phyloP scores from a whole-genome alignment of 2,329 filamentous ascomycete genomes.

The Ceratocystis colombiana region DNA sequence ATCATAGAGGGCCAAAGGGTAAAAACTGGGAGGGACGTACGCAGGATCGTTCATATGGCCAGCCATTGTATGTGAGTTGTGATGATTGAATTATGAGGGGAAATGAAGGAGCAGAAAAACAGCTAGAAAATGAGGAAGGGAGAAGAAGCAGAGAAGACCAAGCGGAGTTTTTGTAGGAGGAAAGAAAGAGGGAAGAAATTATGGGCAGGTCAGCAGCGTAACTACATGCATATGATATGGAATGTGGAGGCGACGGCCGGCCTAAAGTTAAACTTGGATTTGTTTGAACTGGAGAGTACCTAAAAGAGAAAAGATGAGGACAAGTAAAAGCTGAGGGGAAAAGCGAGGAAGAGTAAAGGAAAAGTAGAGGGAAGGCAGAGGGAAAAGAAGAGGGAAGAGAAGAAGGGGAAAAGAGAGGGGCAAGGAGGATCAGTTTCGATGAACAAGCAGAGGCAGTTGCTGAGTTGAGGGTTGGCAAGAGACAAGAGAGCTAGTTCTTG shows the following conservation, averaged over 20 bases:
- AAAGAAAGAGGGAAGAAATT: conserved; percentile 20
- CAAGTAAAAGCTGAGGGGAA: neutral
- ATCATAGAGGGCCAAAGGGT: neutral
- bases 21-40: conserved; percentile 19
- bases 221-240: conserved; percentile 19
- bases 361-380: conserved; percentile 1
- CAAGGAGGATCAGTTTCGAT: conserved; percentile 20
- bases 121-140: conserved; percentile 8
- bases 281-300: conserved; percentile 6
- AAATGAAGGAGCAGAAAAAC: conserved; percentile 1
- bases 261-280: conserved; percentile 14
- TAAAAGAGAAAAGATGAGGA: neutral
- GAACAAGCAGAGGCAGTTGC: conserved; percentile 17
- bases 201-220: conserved; percentile 21
- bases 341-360: conserved; percentile 17
- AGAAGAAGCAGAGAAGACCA: neutral
- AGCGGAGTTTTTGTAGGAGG: conserved; percentile 9
- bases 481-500: neutral
- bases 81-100: neutral
- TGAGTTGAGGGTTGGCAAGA: conserved; percentile 14
- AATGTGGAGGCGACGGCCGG: conserved; percentile 22
- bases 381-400: neutral
- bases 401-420: conserved; percentile 15
- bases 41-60: conserved; percentile 26
- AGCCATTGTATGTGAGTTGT: conserved; percentile 22